Base-by-base conservation (phyloP, 2,329 filamentous ascomycete genomes). In the Trichoderma cornu-damae region DNA sequence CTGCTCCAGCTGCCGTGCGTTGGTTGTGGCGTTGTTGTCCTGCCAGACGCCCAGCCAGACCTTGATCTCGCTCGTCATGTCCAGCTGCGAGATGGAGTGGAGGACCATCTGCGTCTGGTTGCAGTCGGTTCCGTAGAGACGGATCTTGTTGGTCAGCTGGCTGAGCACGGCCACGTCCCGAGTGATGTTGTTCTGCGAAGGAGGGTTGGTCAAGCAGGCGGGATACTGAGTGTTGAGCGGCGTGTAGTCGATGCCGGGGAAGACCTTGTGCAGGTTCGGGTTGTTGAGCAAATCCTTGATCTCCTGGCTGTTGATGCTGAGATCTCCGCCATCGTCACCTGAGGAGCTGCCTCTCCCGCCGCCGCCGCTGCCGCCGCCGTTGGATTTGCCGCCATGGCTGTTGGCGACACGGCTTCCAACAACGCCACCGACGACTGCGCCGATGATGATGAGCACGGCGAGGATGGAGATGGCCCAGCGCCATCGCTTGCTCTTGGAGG, bases 21-120 rank as follows among this genome's bases (percentile, higher is more conserved):
- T 96, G 58, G 93, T 96, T 0, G 90, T 95, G 7, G 76, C 71
- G 71, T 96, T 96, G 57, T 76, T 80, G 68, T 94, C 91, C 61
- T 96, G 87, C 90, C 92, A 96, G 3, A 97, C 92, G 14, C 93
- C 93, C 43, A 97, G 77, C 93, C 93, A 97, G 61, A 97, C 78
- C 71, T 95, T 96, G 76, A 96, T 84, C 1, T 77, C 77, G 57
- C 82, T 79, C 55, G 88, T 80, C 64, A 96, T 75, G 52, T 87
- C 79, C 11, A 97, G 79, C 50, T 80, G 80, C 58, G 89, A 79
- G 64, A 97, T 87, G 18, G 92, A 86, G 65, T 94, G 86, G 7
- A 97, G 77, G 1, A 95, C 83, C 88, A 97, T 94, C 71, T 96
- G 83, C 0, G 93, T 97, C 73, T 97, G 93, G 72, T 96, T 96